Base-by-base conservation (phyloP, 192 early-diverging fungal genomes). In the Chytriomyces confervae region DNA sequence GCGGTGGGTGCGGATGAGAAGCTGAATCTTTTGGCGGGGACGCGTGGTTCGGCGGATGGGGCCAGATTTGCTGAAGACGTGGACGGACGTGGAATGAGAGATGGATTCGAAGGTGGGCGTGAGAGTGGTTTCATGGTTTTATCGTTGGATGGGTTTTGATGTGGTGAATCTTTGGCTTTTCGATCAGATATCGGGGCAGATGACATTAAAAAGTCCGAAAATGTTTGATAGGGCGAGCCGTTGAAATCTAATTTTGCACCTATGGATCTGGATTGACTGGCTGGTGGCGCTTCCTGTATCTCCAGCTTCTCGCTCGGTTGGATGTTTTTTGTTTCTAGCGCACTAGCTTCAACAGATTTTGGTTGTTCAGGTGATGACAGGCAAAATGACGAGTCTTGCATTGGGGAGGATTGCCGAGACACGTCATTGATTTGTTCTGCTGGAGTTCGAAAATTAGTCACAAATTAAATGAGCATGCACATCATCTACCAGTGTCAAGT, bases 301-400 rank as follows among this genome's bases (percentile, higher is more conserved):
- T 36, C 36, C 36, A 4, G 36, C 4, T 36, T 36, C 36, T 36
- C 36, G 4, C 36, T 36, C 36, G 36, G 0, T 4, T 3, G 36
- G 36, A 36, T 36, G 36, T 36, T 36, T 36, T 36, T 4, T 36
- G 36, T 36, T 57, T 13, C 13, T 5, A 57, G 53, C 53, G 53
- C 13, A 57, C 53, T 2, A 57, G 20, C 53, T 57, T 13, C 53
- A 13, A 57, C 53, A 57, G 53, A 20, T 57, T 13, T 20, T 57
- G 53, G 53, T n/a, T 1, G 53, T 2, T 57, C 53, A 46, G 74
- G 74, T 9, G 74, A 76, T 8, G 74, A 76, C 0, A 66, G 5
- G 50, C 36, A 76, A 36, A 76, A 76, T 5, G 74, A 76, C 3
- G 61, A 62, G 50, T 76, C 74, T 7, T 47, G 43, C 16, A 66